Evolutionary conservation across 2,329 filamentous ascomycete species (phyloP).

Genomic region (Fusarium temperatum): DNA sequence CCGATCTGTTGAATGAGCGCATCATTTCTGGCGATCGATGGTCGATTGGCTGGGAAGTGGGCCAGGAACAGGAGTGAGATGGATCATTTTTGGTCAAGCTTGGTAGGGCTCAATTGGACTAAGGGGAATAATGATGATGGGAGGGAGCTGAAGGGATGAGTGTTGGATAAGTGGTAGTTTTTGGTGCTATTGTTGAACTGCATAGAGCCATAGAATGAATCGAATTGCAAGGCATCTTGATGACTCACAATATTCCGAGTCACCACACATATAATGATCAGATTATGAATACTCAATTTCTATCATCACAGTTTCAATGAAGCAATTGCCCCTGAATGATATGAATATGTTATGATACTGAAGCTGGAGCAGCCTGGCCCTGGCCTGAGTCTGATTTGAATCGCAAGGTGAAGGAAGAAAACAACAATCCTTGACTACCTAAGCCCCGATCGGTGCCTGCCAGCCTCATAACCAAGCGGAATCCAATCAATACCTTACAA

Average conservation of each 20-base stretch:
- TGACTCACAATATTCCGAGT: neutral
- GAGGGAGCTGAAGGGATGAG: too few relatives aligned
- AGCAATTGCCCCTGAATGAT: too few relatives aligned
- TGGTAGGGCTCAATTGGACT: neutral
- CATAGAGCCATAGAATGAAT: neutral
- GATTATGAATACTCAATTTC: too few relatives aligned
- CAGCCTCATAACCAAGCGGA: neutral
- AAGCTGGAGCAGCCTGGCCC: neutral
- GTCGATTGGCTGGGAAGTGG: slow-evolving; percentile 9
- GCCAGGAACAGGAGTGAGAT: slow-evolving; percentile 7
- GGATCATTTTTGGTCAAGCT: neutral
- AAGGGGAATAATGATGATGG: neutral
- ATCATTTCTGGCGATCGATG: slow-evolving; percentile 22
- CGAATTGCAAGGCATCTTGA: neutral
- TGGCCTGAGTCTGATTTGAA: neutral
- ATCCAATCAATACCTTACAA: neutral
- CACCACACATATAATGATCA: neutral
- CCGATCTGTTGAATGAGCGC: slow-evolving; percentile 22
- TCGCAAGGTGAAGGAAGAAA: neutral
- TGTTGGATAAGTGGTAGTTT: neutral
- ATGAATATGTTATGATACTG: neutral
- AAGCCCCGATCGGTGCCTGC: neutral
- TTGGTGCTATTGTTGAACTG: neutral
- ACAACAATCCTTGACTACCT: neutral
- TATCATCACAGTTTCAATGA: fast-evolving